Conservation (phyloP, 768 basidiomycete species). For the Mycena haematopus region DNA sequence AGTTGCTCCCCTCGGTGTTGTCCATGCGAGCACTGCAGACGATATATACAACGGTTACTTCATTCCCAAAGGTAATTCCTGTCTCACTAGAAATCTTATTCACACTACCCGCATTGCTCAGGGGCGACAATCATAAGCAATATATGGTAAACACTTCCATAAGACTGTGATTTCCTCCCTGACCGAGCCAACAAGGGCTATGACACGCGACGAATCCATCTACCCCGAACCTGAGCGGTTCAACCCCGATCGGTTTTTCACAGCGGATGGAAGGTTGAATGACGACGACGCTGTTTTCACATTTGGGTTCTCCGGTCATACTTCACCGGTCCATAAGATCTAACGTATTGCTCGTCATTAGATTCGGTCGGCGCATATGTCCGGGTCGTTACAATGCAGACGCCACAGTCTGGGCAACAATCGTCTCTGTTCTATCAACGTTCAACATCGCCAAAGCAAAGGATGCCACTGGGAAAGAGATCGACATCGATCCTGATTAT, state of each 20-base stretch:
- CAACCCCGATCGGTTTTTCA: slow-evolving; percentile 38
- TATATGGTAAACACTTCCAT: slow-evolving; percentile 38
- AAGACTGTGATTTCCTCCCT: background rate
- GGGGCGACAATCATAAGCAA: slow-evolving; percentile 39
- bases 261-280: slow-evolving; percentile 14
- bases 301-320: slow-evolving; percentile 11
- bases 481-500: slow-evolving; percentile 25
- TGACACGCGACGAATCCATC: slow-evolving; percentile 36
- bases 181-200: slow-evolving; percentile 19
- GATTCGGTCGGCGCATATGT: slow-evolving; percentile 9
- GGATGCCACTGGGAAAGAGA: slow-evolving; percentile 55
- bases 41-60: slow-evolving; percentile 40
- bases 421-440: slow-evolving; percentile 6
- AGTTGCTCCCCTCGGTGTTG: background rate
- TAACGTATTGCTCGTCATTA: background rate
- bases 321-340: background rate
- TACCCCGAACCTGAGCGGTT: slow-evolving; percentile 39
- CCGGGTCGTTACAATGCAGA: slow-evolving; percentile 2
- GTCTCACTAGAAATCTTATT: background rate
- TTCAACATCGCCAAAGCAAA: slow-evolving; percentile 35
- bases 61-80: slow-evolving; percentile 38
- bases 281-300: slow-evolving; percentile 12
- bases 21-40: slow-evolving; percentile 33
- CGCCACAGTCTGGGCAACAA: background rate
- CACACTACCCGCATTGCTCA: background rate